Evolutionary conservation across 2,329 filamentous ascomycete genomes (phyloP).

Genomic region (Hypoxylon sp.): DNA sequence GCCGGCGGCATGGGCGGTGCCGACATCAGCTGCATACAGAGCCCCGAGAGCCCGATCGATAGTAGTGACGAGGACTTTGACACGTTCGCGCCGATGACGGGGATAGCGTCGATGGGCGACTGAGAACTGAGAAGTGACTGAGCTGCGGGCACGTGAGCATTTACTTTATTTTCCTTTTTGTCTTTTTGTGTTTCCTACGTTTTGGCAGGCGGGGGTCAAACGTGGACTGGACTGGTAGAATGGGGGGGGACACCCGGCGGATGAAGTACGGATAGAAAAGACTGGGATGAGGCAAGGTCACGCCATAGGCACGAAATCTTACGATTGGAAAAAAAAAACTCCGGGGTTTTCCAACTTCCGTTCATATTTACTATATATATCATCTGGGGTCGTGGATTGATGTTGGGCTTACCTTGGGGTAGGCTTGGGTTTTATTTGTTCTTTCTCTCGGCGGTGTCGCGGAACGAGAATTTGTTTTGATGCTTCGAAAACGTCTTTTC

Average conservation of each 20-base stretch:
- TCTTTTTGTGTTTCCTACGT: background rate
- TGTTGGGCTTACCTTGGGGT: background rate
- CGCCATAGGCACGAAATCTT: conserved; percentile 49
- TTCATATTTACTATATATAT: conserved; percentile 21
- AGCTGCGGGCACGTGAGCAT: conserved; percentile 7
- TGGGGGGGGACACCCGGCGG: conserved; percentile 15
- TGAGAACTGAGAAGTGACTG: too few relatives aligned
- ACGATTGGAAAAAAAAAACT: conserved; percentile 40
- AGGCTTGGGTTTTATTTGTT: conserved; percentile 10
- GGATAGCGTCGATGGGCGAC: conserved; percentile 50
- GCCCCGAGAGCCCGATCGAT: conserved; percentile 62
- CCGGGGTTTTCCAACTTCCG: conserved; percentile 19
- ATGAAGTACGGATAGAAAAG: conserved; percentile 38
- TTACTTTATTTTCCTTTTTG: conserved; percentile 8
- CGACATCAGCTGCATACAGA: conserved; percentile 64
- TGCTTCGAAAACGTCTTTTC: conserved; percentile 4
- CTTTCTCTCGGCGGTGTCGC: conserved; percentile 7
- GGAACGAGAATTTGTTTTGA: conserved; percentile 6
- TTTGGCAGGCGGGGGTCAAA: too few relatives aligned
- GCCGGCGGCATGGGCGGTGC: conserved; percentile 60
- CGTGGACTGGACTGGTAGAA: conserved; percentile 32
- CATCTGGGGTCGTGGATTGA: conserved; percentile 13
- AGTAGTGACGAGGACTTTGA: conserved; percentile 70
- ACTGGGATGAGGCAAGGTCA: conserved; percentile 45
- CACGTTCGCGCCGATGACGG: conserved; percentile 53